These are phyloP conservation scores for Colletotrichum abscissum DNA, from an alignment of 2,329 filamentous ascomycete genomes.

Conservation along the genomic window DNA sequence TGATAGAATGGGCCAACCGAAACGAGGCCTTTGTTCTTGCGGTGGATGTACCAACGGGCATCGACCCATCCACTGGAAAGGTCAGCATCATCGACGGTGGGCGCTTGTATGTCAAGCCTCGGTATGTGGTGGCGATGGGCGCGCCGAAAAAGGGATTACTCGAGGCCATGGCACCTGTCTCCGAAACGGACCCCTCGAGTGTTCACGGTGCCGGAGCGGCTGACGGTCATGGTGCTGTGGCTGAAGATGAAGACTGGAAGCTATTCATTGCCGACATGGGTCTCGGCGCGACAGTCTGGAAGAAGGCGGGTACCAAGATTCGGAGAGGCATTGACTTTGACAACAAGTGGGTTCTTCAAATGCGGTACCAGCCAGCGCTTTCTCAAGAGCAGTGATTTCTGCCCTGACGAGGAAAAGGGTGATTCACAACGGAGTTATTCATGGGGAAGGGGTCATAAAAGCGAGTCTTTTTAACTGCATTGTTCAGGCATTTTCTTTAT, in stretches of 20 bases:
- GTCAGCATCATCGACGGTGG: constrained; percentile 77
- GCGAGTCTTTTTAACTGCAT: constrained; percentile 25
- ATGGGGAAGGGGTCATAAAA: constrained; percentile 19
- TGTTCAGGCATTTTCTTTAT: constrained; percentile 12
- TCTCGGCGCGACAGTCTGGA: constrained; percentile 84
- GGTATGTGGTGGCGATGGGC: constrained; percentile 86
- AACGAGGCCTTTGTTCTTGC: constrained; percentile 85
- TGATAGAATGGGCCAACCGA: constrained; percentile 94
- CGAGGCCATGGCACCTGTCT: constrained; percentile 75
- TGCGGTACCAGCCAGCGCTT: constrained; percentile 58
- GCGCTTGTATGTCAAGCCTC: constrained; percentile 82
- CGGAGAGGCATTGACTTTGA: constrained; percentile 91
- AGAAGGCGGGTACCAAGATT: constrained; percentile 83
- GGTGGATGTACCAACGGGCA: constrained; percentile 90
- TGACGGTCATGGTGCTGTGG: constrained; percentile 40
- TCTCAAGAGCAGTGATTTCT: constrained; percentile 7
- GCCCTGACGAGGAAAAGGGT: not conserved
- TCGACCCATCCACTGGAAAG: constrained; percentile 81
- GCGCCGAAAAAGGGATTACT: constrained; percentile 88
- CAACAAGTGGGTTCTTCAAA: constrained; percentile 83
- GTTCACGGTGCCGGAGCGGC: constrained; percentile 27
- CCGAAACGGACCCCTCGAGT: constrained; percentile 46
- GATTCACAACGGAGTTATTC: not conserved
- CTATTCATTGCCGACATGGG: constrained; percentile 90
- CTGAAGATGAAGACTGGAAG: constrained; percentile 74